Evolutionary conservation across 2,329 filamentous ascomycete genomes (phyloP).

Genomic region (Beauveria asiatica): DNA sequence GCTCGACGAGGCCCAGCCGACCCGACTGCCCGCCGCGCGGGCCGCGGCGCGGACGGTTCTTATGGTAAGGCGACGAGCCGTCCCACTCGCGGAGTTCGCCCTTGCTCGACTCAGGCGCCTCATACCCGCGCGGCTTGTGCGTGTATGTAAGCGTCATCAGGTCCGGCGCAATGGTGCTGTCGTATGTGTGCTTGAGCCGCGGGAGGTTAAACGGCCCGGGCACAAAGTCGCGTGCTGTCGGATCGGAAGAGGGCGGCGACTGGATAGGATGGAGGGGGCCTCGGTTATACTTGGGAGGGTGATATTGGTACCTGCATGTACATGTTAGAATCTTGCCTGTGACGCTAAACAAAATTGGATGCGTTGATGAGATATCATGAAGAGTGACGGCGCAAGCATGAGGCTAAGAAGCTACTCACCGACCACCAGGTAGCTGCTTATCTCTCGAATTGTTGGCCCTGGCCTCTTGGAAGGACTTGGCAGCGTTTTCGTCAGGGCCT

Average conservation of each 20-base stretch:
- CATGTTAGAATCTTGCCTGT: not conserved
- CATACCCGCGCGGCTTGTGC: constrained; percentile 73
- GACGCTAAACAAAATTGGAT: not conserved
- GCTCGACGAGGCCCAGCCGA: constrained; percentile 61
- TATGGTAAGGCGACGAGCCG: constrained; percentile 86
- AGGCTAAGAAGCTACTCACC: constrained; percentile 25
- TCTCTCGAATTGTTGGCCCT: constrained; percentile 28
- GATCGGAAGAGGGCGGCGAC: constrained; percentile 77
- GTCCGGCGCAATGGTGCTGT: constrained; percentile 77
- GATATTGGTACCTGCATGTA: constrained; percentile 74
- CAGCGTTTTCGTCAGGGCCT: constrained; percentile 27
- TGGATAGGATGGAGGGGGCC: constrained; percentile 90
- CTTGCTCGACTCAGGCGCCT: constrained; percentile 33
- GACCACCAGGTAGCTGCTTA: constrained; percentile 36
- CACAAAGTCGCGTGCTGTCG: constrained; percentile 76
- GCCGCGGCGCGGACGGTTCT: constrained; percentile 76
- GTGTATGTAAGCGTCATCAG: constrained; percentile 82
- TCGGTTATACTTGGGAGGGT: constrained; percentile 88
- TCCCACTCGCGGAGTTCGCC: constrained; percentile 79
- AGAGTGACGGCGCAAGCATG: not conserved
- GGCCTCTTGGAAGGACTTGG: constrained; percentile 33
- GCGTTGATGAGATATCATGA: not conserved
- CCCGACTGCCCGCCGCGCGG: constrained; percentile 65
- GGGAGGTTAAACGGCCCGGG: constrained; percentile 87
- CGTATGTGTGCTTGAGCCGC: constrained; percentile 82